Conservation (phyloP, 2,329 filamentous ascomycete species). For the Cladosporium sp. region DNA sequence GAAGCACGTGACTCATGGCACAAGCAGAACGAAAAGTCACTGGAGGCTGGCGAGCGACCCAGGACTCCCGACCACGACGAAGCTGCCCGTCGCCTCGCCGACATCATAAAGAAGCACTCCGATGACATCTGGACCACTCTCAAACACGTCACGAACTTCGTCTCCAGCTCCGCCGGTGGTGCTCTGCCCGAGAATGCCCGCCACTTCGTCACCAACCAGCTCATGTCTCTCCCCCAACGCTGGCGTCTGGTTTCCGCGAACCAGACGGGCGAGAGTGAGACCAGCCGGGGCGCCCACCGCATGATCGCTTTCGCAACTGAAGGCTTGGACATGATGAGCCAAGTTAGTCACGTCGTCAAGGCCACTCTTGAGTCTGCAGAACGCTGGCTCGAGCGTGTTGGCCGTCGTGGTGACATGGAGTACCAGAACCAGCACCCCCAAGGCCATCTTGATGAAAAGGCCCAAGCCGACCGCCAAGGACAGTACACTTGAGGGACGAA, state of each 20-base stretch:
- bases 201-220: slow-evolving; percentile 72
- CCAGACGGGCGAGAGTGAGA: slow-evolving; percentile 34
- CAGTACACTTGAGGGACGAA: slow-evolving; percentile 2
- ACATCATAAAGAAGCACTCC: slow-evolving; percentile 63
- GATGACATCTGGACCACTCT: slow-evolving; percentile 49
- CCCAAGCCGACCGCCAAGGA: neutral
- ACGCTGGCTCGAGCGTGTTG: slow-evolving; percentile 66
- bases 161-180: slow-evolving; percentile 86
- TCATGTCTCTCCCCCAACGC: slow-evolving; percentile 76
- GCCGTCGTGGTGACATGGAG: slow-evolving; percentile 10
- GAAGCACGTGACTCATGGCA: slow-evolving; percentile 37
- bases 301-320: slow-evolving; percentile 84
- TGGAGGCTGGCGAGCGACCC: slow-evolving; percentile 25
- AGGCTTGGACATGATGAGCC: slow-evolving; percentile 87
- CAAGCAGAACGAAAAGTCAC: slow-evolving; percentile 40
- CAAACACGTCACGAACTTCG: slow-evolving; percentile 73
- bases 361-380: slow-evolving; percentile 87
- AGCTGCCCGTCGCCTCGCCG: slow-evolving; percentile 57
- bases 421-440: slow-evolving; percentile 3
- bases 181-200: slow-evolving; percentile 84
- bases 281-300: slow-evolving; percentile 58
- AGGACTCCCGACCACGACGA: slow-evolving; percentile 30
- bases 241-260: slow-evolving; percentile 62
- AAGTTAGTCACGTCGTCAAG: slow-evolving; percentile 81
- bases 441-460: slow-evolving; percentile 5